Percentiles rank a stretch among this genome's conserved stretches.
Conservation (phyloP, 2,329 filamentous ascomycete genomes). For the Diaporthe citrichinensis region DNA sequence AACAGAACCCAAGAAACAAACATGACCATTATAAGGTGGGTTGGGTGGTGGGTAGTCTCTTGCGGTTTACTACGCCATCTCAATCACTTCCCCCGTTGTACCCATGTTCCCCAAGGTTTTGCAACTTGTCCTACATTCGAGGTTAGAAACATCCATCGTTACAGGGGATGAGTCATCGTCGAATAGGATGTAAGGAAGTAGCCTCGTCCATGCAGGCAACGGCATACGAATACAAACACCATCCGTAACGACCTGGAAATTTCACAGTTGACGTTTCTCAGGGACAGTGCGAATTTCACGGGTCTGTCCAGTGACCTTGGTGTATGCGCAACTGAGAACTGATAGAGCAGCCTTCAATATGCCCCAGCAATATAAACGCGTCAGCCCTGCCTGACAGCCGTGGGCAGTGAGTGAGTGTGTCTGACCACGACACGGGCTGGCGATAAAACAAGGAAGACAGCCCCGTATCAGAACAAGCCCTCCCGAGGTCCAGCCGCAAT, state of each 20-base stretch:
- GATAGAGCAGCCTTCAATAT: neutral
- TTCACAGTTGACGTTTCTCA: neutral
- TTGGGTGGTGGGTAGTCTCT: neutral
- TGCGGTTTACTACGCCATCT: neutral
- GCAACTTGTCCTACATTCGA: too few species aligned
- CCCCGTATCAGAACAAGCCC: neutral
- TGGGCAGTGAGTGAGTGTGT: too few species aligned
- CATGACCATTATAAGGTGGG: neutral
- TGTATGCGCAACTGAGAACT: neutral
- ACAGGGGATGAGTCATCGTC: too few species aligned
- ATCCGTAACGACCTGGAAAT: neutral
- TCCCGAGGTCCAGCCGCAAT: conserved; percentile 6
- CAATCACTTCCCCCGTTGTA: neutral
- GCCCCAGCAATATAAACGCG: too few species aligned
- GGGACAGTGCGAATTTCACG: neutral
- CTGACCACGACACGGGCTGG: neutral
- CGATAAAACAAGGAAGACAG: neutral
- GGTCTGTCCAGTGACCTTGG: neutral
- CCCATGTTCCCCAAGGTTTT: too few species aligned
- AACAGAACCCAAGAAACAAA: neutral
- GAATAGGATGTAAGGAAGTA: too few species aligned
- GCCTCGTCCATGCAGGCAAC: too few species aligned
- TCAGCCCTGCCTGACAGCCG: neutral
- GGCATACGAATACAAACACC: too few species aligned
- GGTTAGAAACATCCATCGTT: too few species aligned